These are phyloP conservation scores for Geranomyces michiganensis DNA, from an alignment of 192 early-diverging fungal genomes.

Conservation along the genomic window DNA sequence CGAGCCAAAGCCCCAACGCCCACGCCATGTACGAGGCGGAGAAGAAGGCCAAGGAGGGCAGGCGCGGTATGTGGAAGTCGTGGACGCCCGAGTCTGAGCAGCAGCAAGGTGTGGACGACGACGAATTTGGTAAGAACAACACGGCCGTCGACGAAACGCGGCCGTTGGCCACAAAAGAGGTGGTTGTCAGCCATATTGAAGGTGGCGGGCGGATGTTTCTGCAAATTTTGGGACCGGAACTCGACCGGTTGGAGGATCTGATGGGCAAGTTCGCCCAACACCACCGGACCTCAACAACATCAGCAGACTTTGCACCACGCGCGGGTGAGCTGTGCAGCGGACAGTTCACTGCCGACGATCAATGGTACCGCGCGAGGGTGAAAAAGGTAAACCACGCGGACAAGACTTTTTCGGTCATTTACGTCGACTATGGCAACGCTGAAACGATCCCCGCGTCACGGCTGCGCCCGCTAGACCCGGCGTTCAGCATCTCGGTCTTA, in stretches of 20 bases:
- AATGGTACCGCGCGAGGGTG: slow-evolving; percentile 90
- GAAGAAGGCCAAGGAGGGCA: slow-evolving; percentile 67
- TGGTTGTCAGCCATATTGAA: slow-evolving; percentile 54
- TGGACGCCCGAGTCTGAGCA: slow-evolving; percentile 53
- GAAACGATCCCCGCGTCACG: slow-evolving; percentile 74
- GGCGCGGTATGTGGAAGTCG: slow-evolving; percentile 75
- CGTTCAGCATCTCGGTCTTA: slow-evolving; percentile 53
- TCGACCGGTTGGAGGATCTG: slow-evolving; percentile 70
- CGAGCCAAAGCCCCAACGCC: slow-evolving; percentile 75
- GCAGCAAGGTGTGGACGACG: slow-evolving; percentile 40
- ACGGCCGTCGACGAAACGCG: slow-evolving; percentile 41
- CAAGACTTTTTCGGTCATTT: slow-evolving; percentile 70
- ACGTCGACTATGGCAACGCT: slow-evolving; percentile 95
- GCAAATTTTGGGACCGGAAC: slow-evolving; percentile 75
- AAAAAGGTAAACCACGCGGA: slow-evolving; percentile 58
- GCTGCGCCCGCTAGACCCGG: slow-evolving; percentile 72
- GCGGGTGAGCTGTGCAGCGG: slow-evolving; percentile 74
- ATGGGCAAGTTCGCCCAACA: slow-evolving; percentile 79
- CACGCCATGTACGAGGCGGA: slow-evolving; percentile 78
- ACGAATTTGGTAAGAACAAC: too few relatives aligned
- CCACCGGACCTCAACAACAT: slow-evolving; percentile 46
- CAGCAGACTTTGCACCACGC: slow-evolving; percentile 56
- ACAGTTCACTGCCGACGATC: slow-evolving; percentile 84
- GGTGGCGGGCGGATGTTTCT: slow-evolving; percentile 55
- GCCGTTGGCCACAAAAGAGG: slow-evolving; percentile 38